Evolutionary conservation across 31 red algal species (phyloP), one percentile per base, ranked within the genome.

Genomic region (Endocladia muricata): DNA sequence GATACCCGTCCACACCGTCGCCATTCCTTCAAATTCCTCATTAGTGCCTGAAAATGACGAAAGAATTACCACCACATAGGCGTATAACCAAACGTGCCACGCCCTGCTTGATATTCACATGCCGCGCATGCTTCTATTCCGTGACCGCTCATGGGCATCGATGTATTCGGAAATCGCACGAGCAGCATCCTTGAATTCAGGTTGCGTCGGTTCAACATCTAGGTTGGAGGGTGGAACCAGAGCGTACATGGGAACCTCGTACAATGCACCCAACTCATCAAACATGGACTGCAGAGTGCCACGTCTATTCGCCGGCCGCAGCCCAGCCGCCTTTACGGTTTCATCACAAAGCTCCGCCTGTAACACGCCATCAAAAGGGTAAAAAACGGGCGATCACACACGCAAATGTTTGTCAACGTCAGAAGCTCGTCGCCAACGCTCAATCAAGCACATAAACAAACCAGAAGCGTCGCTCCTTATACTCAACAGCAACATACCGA

Each of bases 161-260:
- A 78, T 61, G 41, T 91, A 91, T 54, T 84, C 86, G 1, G 69
- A 41, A 28, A 91, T 55, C 15, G 77, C 69, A 29, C 70, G 72
- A 6, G 78, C 78, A 39, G 86, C 86, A 61, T 83, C 78, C 41
- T 91, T 91, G 38, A 91, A 83, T 39, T 91, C 69, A 19, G 41
- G 21, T 47, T 76, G 63, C 30, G 69, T 37, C 37, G 77, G 77
- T 28, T 74, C 58, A 15, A 61, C 57, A 68, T 91, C 86, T 36
- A 94, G 66, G 51, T 94, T 94, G 17, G 59, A 58, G 22, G 91
- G 91, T 36, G 68, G 42, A 7, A 48, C 34, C 41, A 94, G 56
- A 17, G 82, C 83, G 58, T 94, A 94, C 70, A 94, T 84, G 19
- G 91, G 91, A 51, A 94, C 51, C 37, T 90, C 91, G 40, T 94